Conservation (phyloP, 208 protist species). For the Vickermania ingenoplastis region DNA sequence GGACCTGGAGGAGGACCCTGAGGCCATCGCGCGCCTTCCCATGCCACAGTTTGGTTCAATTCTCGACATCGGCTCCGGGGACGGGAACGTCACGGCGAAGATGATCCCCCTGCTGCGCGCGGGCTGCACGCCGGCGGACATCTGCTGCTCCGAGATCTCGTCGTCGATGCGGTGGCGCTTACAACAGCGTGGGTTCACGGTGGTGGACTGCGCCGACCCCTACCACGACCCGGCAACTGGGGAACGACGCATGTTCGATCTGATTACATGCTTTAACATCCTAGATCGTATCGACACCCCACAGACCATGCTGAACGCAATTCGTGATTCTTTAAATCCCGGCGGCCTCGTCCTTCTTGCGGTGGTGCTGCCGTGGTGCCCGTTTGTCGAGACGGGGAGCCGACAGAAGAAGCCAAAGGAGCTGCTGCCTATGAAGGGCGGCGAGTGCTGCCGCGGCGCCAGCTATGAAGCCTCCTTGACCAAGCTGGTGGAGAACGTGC, state of each 20-base stretch:
- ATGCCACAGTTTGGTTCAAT: conserved; percentile 17
- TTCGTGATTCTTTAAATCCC: conserved; percentile 53
- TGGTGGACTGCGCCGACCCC: conserved; percentile 46
- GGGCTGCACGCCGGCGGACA: conserved; percentile 1
- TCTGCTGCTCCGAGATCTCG: conserved; percentile 66
- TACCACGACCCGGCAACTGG: conserved; percentile 12
- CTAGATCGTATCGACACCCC: conserved; percentile 74
- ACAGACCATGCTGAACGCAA: conserved; percentile 35
- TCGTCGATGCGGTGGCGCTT: conserved; percentile 76
- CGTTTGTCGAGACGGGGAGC: conserved; percentile 66
- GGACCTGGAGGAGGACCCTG: not conserved
- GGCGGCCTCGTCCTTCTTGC: conserved; percentile 55
- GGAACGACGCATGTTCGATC: conserved; percentile 26
- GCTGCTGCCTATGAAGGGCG: conserved; percentile 67
- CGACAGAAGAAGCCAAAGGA: conserved; percentile 47
- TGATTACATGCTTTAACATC: conserved; percentile 75
- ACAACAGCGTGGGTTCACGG: conserved; percentile 51
- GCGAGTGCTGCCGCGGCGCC: conserved; percentile 64
- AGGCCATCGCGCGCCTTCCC: not conserved
- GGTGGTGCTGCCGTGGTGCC: conserved; percentile 84
- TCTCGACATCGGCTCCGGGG: conserved; percentile 73
- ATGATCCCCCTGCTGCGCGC: conserved; percentile 40
- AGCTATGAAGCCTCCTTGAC: conserved; percentile 52
- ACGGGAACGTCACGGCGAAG: conserved; percentile 62
- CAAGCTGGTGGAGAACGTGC: conserved; percentile 66